Conservation (phyloP, 2,329 filamentous ascomycete genomes). For the Orbilia quercus region DNA sequence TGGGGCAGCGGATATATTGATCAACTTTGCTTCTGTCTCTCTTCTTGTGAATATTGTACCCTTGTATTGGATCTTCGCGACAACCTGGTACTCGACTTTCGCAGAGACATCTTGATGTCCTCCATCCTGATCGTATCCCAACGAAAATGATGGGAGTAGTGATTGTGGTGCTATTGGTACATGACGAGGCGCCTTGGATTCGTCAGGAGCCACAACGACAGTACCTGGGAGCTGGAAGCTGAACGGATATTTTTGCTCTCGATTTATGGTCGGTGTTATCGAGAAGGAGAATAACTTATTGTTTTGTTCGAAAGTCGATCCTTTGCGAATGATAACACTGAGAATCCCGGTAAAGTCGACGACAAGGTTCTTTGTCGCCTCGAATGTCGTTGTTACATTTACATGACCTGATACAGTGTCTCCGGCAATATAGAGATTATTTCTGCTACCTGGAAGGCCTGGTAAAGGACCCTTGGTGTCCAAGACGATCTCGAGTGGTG, state of each 20-base stretch:
- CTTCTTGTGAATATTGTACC: conserved; percentile 49
- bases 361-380: conserved; percentile 32
- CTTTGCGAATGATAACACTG: conserved; percentile 18
- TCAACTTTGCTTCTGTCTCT: conserved; percentile 31
- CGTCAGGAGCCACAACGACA: conserved; percentile 37
- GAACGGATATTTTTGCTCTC: conserved; percentile 29
- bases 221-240: conserved; percentile 38
- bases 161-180: conserved; percentile 47
- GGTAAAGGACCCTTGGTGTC: conserved; percentile 32
- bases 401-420: conserved; percentile 50
- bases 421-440: conserved; percentile 39
- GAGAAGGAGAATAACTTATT: conserved; percentile 44
- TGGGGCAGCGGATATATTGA: conserved; percentile 46
- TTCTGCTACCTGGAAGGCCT: conserved; percentile 38
- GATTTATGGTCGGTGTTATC: conserved; percentile 13
- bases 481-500: conserved; percentile 36
- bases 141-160: conserved; percentile 39
- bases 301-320: conserved; percentile 20
- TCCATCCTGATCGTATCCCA: conserved; percentile 6
- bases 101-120: conserved; percentile 8
- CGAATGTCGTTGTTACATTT: conserved; percentile 20
- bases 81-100: conserved; percentile 38
- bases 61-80: conserved; percentile 41
- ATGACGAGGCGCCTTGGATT: conserved; percentile 40
- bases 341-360: conserved; percentile 43